Evolutionary conservation across 495 filamentous ascomycete genomes (phyloP).

Genomic region (Sabuloglossum arenarium): DNA sequence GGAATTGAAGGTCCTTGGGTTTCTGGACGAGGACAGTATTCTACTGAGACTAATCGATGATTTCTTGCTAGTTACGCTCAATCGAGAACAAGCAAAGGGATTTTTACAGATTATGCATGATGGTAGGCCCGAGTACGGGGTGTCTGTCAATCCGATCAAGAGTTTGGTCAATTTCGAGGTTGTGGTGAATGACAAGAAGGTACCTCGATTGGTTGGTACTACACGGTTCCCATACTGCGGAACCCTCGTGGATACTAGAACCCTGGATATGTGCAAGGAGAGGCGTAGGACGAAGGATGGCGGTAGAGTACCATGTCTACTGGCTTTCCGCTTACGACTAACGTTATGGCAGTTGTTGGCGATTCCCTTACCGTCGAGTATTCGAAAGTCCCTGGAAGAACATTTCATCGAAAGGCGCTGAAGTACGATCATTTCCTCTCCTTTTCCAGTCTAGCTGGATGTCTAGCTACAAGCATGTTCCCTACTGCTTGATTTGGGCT

Average conservation of each 20-base stretch:
- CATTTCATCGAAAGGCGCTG: conserved; percentile 62
- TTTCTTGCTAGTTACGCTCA: conserved; percentile 68
- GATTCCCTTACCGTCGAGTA: conserved; percentile 64
- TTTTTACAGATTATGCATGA: conserved; percentile 65
- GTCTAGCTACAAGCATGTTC: no score
- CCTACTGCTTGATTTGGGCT: no score
- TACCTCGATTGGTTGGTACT: conserved; percentile 28
- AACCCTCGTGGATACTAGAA: conserved; percentile 47
- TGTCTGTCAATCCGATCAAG: conserved; percentile 56
- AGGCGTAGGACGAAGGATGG: conserved; percentile 25
- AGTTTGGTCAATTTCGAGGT: conserved; percentile 70
- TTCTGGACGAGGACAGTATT: conserved; percentile 40
- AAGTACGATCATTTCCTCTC: conserved; percentile 19
- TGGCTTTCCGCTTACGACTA: background rate
- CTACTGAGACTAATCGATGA: conserved; percentile 77
- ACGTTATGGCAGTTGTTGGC: conserved; percentile 16
- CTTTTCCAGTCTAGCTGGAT: no score
- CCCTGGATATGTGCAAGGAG: conserved; percentile 52
- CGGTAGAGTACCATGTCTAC: conserved; percentile 12
- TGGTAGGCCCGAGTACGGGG: conserved; percentile 60
- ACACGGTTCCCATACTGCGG: conserved; percentile 75
- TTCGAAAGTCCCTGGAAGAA: conserved; percentile 41
- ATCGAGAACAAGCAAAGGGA: conserved; percentile 34
- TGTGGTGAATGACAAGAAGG: conserved; percentile 28
- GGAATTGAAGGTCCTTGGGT: conserved; percentile 45